These are phyloP conservation scores for Monosporozyma unispora DNA, from an alignment of 805 yeast genomes.

Conservation along the genomic window DNA sequence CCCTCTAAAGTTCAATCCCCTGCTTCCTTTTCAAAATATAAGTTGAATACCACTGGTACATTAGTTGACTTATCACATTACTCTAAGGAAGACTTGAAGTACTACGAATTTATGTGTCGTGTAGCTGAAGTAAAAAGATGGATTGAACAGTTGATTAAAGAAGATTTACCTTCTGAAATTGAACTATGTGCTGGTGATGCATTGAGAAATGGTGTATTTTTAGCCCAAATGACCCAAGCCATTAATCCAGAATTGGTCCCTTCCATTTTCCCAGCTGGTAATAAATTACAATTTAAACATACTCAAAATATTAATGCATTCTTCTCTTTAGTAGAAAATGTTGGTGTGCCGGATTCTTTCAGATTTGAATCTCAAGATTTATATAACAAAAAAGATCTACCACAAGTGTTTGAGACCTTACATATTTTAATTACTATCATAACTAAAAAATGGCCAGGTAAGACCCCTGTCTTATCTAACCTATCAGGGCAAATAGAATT, in stretches of 20 bases:
- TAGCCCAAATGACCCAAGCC: slow-evolving; percentile 68
- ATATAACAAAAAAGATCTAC: slow-evolving; percentile 84
- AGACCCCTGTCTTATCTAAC: slow-evolving; percentile 52
- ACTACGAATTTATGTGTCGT: slow-evolving; percentile 74
- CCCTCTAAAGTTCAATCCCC: neutral
- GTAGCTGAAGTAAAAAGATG: slow-evolving; percentile 74
- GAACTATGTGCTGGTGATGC: slow-evolving; percentile 48
- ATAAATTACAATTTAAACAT: slow-evolving; percentile 73
- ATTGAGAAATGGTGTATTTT: slow-evolving; percentile 72
- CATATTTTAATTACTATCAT: slow-evolving; percentile 80
- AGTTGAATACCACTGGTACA: neutral
- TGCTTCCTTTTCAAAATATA: neutral
- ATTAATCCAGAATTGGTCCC: slow-evolving; percentile 59
- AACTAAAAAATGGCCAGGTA: slow-evolving; percentile 41
- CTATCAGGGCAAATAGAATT: slow-evolving; percentile 53
- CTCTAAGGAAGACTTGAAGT: slow-evolving; percentile 29
- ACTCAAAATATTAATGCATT: slow-evolving; percentile 88
- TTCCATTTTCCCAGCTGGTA: slow-evolving; percentile 45
- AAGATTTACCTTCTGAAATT: slow-evolving; percentile 46
- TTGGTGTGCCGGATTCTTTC: slow-evolving; percentile 79
- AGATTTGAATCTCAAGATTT: slow-evolving; percentile 87
- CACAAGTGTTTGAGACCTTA: slow-evolving; percentile 86
- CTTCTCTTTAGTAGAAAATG: slow-evolving; percentile 55
- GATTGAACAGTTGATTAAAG: slow-evolving; percentile 58
- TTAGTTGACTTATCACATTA: slow-evolving; percentile 3